Evolutionary conservation across 306 rosid genomes (phyloP), one percentile per base, ranked within the genome.

Genomic region (Alnus glutinosa): DNA sequence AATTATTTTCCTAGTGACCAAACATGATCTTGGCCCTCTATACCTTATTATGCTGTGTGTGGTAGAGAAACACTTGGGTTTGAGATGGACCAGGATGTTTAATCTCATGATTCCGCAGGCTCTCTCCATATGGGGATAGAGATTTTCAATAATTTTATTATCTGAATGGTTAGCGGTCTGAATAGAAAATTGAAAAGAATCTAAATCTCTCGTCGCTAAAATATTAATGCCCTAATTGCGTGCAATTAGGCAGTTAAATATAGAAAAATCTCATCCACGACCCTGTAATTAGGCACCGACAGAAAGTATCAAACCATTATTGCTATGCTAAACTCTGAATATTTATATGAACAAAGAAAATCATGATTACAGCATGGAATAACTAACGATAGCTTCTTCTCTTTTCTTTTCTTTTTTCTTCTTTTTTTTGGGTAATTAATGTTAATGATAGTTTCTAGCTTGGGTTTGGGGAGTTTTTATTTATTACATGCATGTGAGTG

Each of bases 381-480:
- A 30, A 13, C 18, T 28, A 5, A 55, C 32, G 1, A 62, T 62
- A 2, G 5, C 3, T 52, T 14, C 46, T 42, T 42, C 4, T 39
- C 5, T 42, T 1, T 42, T 42, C 0, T 1, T 42, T 0, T 3
- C 0, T 3, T 51, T 14, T 4, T 7, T 4, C 2, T 34, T 13
- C 4, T 5, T 54, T 15, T 15, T 0, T 4, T 16, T 5, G n/a
- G 23, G 13, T 7, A 9, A 23, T 2, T 8, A 2, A 55, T 9
- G 32, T 1, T 64, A 64, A 36, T 34, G 19, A 64, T 14, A 64
- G 70, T 42, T 78, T 47, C 71, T 46, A 66, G 55, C 28, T 80
- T 9, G 47, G 5, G 72, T 32, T 30, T 62, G 44, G 70, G 32
- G 73, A 47, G 54, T 46, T n/a, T 10, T 32, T 36, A 48, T 48